These are phyloP conservation scores for Alternaria sp. DNA, from an alignment of 2,329 filamentous ascomycete species.

Conservation along the genomic window DNA sequence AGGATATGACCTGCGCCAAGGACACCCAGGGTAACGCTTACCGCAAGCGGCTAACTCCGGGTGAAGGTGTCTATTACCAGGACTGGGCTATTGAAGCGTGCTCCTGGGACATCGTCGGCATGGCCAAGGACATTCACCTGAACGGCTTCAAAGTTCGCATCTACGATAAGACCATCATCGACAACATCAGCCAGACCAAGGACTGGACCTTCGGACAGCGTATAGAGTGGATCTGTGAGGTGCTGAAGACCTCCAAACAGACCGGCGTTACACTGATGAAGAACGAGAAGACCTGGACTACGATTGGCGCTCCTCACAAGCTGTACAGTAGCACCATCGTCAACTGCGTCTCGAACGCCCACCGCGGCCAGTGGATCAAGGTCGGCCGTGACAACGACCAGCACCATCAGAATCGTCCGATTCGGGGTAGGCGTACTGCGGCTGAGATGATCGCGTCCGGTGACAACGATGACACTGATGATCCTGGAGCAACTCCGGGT, in stretches of 20 bases:
- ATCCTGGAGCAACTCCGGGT: background rate
- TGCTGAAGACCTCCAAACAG: slow-evolving; percentile 16
- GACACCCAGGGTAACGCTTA: slow-evolving; percentile 14
- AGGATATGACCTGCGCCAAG: slow-evolving; percentile 5
- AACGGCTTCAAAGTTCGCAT: slow-evolving; percentile 16
- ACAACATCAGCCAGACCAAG: slow-evolving; percentile 17
- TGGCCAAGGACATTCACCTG: slow-evolving; percentile 10
- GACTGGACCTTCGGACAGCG: slow-evolving; percentile 18
- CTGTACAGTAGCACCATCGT: slow-evolving; percentile 12
- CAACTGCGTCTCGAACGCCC: slow-evolving; percentile 14
- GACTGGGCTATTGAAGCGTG: slow-evolving; percentile 20
- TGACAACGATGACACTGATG: background rate
- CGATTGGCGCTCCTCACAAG: slow-evolving; percentile 21
- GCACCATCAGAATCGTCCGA: background rate
- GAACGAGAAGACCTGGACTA: slow-evolving; percentile 16
- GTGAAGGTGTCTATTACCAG: slow-evolving; percentile 1
- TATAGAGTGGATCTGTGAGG: slow-evolving; percentile 15
- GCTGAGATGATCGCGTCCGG: background rate
- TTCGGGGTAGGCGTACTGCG: background rate
- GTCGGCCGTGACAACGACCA: slow-evolving; percentile 8
- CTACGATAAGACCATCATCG: slow-evolving; percentile 13
- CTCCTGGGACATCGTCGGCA: slow-evolving; percentile 17
- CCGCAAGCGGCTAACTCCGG: slow-evolving; percentile 17
- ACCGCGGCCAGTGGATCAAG: slow-evolving; percentile 15
- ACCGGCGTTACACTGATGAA: slow-evolving; percentile 19